Evolutionary conservation across 345 rosid species (phyloP).

Genomic region (Rhizophora mangle): DNA sequence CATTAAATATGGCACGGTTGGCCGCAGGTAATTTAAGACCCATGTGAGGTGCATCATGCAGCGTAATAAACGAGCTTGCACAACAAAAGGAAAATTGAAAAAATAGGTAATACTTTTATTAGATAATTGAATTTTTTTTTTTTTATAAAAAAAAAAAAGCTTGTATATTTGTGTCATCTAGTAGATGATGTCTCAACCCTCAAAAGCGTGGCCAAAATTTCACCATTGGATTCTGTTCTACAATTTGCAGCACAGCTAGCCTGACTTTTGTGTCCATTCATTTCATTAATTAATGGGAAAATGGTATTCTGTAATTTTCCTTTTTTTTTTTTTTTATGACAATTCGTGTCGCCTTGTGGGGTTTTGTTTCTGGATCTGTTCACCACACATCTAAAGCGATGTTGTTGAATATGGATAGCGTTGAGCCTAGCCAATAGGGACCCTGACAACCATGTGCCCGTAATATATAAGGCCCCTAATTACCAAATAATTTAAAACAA

Average conservation of each 20-base stretch:
- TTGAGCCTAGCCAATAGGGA: no score
- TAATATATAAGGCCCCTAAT: no score
- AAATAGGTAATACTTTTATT: neutral
- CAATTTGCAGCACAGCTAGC: slow-evolving; percentile 26
- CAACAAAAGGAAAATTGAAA: neutral
- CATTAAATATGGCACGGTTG: slow-evolving; percentile 26
- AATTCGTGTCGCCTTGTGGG: neutral
- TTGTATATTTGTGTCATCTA: no score
- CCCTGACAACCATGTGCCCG: no score
- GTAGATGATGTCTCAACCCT: neutral
- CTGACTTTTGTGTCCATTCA: slow-evolving; percentile 21
- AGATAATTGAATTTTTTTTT: no score
- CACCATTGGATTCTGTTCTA: neutral
- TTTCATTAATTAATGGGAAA: slow-evolving; percentile 29
- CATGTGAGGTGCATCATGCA: slow-evolving; percentile 34
- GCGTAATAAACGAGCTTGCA: slow-evolving; percentile 27
- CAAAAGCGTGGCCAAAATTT: slow-evolving; percentile 21
- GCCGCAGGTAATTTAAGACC: slow-evolving; percentile 25
- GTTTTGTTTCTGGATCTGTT: no score
- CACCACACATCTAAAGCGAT: no score
- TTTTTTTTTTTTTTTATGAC: neutral
- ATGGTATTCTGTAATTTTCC: neutral
- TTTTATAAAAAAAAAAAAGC: no score
- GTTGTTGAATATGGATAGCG: no score
- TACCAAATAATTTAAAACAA: no score